Percentiles rank a stretch among this genome's conserved stretches.
Evolutionary conservation across 2,329 filamentous ascomycete genomes (phyloP).

Genomic region (Aspergillus sp.): DNA sequence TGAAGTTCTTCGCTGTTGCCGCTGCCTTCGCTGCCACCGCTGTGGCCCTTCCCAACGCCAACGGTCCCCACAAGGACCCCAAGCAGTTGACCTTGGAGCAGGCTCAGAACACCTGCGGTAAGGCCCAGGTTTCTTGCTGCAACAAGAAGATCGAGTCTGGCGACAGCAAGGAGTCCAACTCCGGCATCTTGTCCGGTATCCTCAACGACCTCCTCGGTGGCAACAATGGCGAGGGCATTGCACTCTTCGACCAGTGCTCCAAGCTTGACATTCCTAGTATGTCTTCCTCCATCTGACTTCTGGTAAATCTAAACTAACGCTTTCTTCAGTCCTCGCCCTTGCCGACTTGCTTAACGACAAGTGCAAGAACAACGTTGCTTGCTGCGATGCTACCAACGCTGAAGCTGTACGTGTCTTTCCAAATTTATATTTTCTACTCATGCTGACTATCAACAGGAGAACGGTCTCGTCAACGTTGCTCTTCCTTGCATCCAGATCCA

Average conservation of each 20-base stretch:
- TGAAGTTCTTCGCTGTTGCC: conserved; percentile 22
- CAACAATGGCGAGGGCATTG: not conserved
- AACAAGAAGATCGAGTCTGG: not conserved
- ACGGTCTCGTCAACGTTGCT: conserved; percentile 2
- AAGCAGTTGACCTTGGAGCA: not conserved
- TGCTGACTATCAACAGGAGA: not conserved
- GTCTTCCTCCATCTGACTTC: too few species aligned
- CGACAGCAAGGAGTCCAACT: too few species aligned
- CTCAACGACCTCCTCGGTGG: not conserved
- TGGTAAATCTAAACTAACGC: too few species aligned
- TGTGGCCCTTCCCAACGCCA: conserved; percentile 3
- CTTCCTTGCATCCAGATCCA: conserved; percentile 4
- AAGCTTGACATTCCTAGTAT: not conserved
- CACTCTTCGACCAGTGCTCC: conserved; percentile 3
- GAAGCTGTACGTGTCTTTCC: not conserved
- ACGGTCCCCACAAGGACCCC: not conserved
- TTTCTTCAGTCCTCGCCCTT: too few species aligned
- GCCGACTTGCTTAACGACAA: too few species aligned
- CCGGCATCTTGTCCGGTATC: too few species aligned
- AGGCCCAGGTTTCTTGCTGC: conserved; percentile 6
- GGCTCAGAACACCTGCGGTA: conserved; percentile 3
- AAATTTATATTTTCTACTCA: not conserved
- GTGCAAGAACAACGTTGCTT: too few species aligned
- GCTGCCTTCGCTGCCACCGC: conserved; percentile 16
- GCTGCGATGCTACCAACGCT: conserved; percentile 4